Evolutionary conservation across 2,329 filamentous ascomycete genomes (phyloP).

Genomic region (Pseudocercospora macadamiae): DNA sequence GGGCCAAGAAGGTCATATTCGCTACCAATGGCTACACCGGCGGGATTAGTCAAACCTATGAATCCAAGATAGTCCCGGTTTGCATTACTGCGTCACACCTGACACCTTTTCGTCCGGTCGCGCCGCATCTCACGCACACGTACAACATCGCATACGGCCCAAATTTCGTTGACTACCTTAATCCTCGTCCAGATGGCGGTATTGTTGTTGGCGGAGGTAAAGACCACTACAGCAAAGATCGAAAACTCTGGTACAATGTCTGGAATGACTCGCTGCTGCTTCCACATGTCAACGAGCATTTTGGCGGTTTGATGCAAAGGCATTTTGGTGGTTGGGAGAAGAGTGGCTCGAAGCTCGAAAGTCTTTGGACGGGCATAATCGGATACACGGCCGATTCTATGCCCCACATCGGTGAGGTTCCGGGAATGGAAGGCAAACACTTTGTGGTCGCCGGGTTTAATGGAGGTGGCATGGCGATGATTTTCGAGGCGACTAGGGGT

Average conservation of each 20-base stretch:
- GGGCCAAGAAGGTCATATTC: slow-evolving; percentile 33
- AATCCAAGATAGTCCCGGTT: slow-evolving; percentile 39
- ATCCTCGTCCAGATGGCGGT: slow-evolving; percentile 49
- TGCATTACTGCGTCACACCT: too few relatives aligned
- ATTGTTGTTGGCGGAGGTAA: slow-evolving; percentile 50
- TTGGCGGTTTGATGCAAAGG: slow-evolving; percentile 52
- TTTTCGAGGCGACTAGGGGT: slow-evolving; percentile 46
- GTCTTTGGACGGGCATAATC: slow-evolving; percentile 49
- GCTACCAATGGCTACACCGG: slow-evolving; percentile 44
- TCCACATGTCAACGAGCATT: slow-evolving; percentile 46
- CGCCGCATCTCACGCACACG: slow-evolving; percentile 23
- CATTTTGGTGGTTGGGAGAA: slow-evolving; percentile 54
- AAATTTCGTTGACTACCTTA: slow-evolving; percentile 40
- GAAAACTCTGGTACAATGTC: slow-evolving; percentile 49
- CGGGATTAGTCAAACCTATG: slow-evolving; percentile 36
- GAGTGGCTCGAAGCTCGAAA: slow-evolving; percentile 41
- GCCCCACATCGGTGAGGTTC: slow-evolving; percentile 26
- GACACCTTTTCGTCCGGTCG: too few relatives aligned
- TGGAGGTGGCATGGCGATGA: slow-evolving; percentile 47
- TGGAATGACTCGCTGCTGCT: slow-evolving; percentile 51
- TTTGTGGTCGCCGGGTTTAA: neutral
- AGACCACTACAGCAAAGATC: slow-evolving; percentile 38
- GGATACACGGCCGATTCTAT: slow-evolving; percentile 20
- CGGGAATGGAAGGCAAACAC: neutral
- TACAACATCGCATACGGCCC: slow-evolving; percentile 25